Evolutionary conservation across 75 land plant genomes (phyloP), one percentile per base, ranked within the genome.

Genomic region (Sequoia sempervirens): DNA sequence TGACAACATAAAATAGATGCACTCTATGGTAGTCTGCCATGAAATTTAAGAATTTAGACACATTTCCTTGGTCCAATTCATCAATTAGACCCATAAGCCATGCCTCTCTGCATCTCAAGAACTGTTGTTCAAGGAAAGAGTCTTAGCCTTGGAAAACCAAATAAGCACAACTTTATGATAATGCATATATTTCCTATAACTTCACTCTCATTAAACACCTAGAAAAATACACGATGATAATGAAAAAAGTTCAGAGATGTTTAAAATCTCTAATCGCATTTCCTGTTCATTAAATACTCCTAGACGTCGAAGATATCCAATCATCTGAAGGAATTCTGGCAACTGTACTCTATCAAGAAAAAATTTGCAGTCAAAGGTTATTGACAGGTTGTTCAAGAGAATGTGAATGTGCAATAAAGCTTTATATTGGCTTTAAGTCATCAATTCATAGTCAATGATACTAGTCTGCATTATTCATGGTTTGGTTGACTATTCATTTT

Each of bases 1-100:
- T 96, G 78, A 97, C 99, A 86, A 97, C 98, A 88, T 97, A 98
- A 92, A 96, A 96, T 47, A 97, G 91, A 85, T 96, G 93, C 81
- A 89, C 91, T 64, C 98, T 90, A 81, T 94, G 94, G 85, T 96
- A 96, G 70, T 91, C 92, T 40, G 97, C 92, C 93, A 96, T 94
- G 84, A 93, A 90, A 86, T 92, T 96, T 64, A 97, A 85, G 70
- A 94, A 96, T 73, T 94, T 95, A 84, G 94, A 94, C 34, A 91
- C 88, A 89, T 92, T 96, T 80, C 89, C 90, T 82, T 92, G 96
- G 90, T 97, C 99, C 79, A 97, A 47, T 46, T 96, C 96, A 86
- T 96, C 98, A 84, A 97, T 89, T 82, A 94, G 90, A 28, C 96
- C 96, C 68, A 88, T 92, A 81, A 97, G 92, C 99, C 99, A 97